Percentiles rank a stretch among this genome's conserved stretches.
Evolutionary conservation across 108 stramenopile species (phyloP).

Genomic region (Conticribra guillardii): DNA sequence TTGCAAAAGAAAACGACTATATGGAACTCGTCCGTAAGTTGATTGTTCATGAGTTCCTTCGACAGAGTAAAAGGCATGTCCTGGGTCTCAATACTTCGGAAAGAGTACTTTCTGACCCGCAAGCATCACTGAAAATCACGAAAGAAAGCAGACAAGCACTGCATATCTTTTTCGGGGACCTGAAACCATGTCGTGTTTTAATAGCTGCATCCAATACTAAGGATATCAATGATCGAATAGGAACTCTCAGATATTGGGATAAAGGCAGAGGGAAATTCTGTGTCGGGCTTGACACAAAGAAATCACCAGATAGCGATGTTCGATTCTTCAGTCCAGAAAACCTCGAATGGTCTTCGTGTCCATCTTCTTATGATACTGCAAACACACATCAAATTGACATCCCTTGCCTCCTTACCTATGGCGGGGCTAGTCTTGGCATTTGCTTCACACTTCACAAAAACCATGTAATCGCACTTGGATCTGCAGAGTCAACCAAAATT

Average conservation of each 20-base stretch:
- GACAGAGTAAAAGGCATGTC: constrained; percentile 24
- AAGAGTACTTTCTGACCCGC: constrained; percentile 20
- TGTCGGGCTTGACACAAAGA: constrained; percentile 49
- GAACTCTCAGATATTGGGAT: constrained; percentile 46
- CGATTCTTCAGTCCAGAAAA: constrained; percentile 28
- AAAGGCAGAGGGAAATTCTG: constrained; percentile 25
- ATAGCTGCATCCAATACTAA: constrained; percentile 39
- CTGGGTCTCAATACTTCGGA: constrained; percentile 13
- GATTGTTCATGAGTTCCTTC: constrained; percentile 40
- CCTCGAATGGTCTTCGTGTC: constrained; percentile 16
- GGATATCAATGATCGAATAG: constrained; percentile 43
- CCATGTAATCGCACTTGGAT: constrained; percentile 21
- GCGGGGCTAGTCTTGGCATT: constrained; percentile 18
- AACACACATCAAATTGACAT: constrained; percentile 10
- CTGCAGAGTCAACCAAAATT: constrained; percentile 19
- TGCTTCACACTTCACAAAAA: constrained; percentile 5
- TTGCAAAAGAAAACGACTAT: constrained; percentile 25
- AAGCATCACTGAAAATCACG: constrained; percentile 10
- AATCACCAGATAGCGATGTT: constrained; percentile 7
- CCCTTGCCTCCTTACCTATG: constrained; percentile 17
- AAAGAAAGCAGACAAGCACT: constrained; percentile 13
- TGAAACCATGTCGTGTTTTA: constrained; percentile 23
- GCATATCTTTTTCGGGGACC: constrained; percentile 21
- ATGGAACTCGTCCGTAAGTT: constrained; percentile 27
- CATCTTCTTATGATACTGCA: constrained; percentile 6